Percentiles rank a stretch among this genome's conserved stretches.
These are phyloP conservation scores for Saccharomycopsis sp. DNA, from an alignment of 805 yeast genomes.

Conservation along the genomic window DNA sequence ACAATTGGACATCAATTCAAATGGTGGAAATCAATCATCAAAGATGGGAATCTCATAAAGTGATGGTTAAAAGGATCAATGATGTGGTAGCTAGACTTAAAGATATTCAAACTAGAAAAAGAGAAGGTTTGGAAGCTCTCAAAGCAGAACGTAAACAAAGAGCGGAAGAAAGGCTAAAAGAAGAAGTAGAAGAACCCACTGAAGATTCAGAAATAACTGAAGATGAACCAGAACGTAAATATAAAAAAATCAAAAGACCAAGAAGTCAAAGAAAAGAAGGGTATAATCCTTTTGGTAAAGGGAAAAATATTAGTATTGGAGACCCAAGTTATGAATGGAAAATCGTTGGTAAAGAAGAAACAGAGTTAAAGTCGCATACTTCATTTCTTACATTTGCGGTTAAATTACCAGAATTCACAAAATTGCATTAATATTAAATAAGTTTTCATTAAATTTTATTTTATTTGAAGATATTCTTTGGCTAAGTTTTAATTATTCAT, in stretches of 20 bases:
- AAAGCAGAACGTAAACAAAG: conserved; percentile 21
- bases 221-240: conserved; percentile 16
- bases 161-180: conserved; percentile 19
- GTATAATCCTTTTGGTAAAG: conserved; percentile 90
- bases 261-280: conserved; percentile 33
- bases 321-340: conserved; percentile 73
- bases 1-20: conserved; percentile 81
- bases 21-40: conserved; percentile 85
- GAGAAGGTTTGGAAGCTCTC: conserved; percentile 47
- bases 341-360: conserved; percentile 72
- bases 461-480: not conserved
- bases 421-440: too few species aligned
- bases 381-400: conserved; percentile 88
- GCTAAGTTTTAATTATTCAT: not conserved
- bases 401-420: conserved; percentile 22
- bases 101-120: conserved; percentile 67
- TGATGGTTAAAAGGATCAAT: conserved; percentile 70
- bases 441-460: not conserved
- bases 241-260: conserved; percentile 41
- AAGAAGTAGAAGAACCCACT: too few species aligned
- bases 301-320: conserved; percentile 78
- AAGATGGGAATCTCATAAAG: conserved; percentile 83
- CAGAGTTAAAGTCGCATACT: conserved; percentile 87
- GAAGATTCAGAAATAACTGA: conserved; percentile 19
- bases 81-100: conserved; percentile 73